Conservation (phyloP, 345 rosid genomes). For the Brassica rapa region DNA sequence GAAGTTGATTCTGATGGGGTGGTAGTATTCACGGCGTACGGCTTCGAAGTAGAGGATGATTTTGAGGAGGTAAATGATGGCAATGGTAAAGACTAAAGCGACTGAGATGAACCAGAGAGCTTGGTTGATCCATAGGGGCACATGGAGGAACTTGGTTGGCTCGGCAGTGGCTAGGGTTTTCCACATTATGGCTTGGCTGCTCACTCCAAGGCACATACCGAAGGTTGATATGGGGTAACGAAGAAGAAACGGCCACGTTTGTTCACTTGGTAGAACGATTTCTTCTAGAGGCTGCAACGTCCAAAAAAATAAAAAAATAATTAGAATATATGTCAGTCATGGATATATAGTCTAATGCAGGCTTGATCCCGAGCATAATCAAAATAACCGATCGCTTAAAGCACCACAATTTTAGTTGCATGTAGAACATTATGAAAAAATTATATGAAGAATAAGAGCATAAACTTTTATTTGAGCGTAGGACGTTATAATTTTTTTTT, state of each 20-base stretch:
- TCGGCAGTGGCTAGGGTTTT: constrained; percentile 60
- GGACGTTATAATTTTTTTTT: too few species aligned
- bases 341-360: neutral
- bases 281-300: constrained; percentile 65
- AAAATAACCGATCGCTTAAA: neutral
- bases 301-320: neutral
- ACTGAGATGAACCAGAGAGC: constrained; percentile 62
- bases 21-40: constrained; percentile 80
- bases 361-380: neutral
- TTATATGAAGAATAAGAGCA: too few species aligned
- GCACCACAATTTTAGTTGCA: neutral
- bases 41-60: constrained; percentile 72
- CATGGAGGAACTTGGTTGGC: constrained; percentile 66
- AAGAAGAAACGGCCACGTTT: constrained; percentile 81
- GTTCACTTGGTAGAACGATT: constrained; percentile 67
- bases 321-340: neutral
- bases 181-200: constrained; percentile 92
- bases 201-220: constrained; percentile 86
- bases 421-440: too few species aligned
- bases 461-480: too few species aligned
- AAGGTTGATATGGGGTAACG: constrained; percentile 72
- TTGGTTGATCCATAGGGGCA: constrained; percentile 47
- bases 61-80: constrained; percentile 57
- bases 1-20: constrained; percentile 82
- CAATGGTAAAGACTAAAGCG: constrained; percentile 48